phyloP scores from a whole-genome alignment of 345 rosid genomes.

The Eucalyptus erythrocorys region DNA sequence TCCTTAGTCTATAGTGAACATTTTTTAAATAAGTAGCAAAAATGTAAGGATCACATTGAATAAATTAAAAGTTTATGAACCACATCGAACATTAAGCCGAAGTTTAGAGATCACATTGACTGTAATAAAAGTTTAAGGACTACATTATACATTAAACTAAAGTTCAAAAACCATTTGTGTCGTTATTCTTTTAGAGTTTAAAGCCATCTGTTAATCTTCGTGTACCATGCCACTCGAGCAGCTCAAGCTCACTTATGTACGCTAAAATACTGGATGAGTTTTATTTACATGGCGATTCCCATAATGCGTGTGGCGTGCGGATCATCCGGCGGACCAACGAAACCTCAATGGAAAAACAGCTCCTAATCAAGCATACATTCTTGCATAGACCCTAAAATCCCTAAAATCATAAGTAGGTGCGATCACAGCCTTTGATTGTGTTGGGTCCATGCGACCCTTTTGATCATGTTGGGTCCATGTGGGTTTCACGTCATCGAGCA shows the following conservation, averaged over 20 bases:
- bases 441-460: background rate
- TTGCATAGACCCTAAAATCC: background rate
- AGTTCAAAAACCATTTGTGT: no score
- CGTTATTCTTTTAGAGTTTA: background rate
- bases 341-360: background rate
- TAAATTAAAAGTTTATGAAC: accelerated
- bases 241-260: background rate
- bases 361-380: background rate
- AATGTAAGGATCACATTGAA: accelerated
- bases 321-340: background rate
- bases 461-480: background rate
- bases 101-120: accelerated
- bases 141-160: no score
- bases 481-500: background rate
- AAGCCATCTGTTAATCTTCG: accelerated
- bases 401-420: background rate
- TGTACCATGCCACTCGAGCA: background rate
- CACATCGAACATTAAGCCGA: no score
- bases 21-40: no score
- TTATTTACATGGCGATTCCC: background rate
- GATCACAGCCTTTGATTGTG: background rate
- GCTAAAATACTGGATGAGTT: background rate
- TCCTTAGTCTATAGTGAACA: no score
- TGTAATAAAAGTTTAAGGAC: accelerated
- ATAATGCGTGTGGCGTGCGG: background rate